These are phyloP conservation scores for Zygosaccharomyces lentus DNA, from an alignment of 805 yeast species.

Conservation along the genomic window DNA sequence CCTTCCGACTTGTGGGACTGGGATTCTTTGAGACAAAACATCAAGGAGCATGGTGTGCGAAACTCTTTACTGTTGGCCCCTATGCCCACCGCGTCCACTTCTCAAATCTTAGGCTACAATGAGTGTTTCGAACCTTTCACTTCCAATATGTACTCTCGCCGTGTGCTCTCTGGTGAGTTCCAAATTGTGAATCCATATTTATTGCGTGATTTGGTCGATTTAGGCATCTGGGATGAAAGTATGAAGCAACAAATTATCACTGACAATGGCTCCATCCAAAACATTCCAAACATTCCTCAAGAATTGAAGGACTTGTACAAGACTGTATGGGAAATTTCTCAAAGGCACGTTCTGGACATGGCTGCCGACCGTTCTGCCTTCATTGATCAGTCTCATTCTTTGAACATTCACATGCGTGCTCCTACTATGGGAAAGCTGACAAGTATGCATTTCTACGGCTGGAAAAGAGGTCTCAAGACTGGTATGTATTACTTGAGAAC, in stretches of 20 bases:
- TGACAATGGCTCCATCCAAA: conserved; percentile 79
- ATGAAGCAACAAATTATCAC: conserved; percentile 72
- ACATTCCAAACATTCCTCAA: conserved; percentile 63
- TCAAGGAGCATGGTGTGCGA: conserved; percentile 65
- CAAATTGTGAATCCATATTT: conserved; percentile 85
- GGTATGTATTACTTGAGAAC: conserved; percentile 96
- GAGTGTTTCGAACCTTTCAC: conserved; percentile 96
- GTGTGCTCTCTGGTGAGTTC: conserved; percentile 88
- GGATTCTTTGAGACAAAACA: conserved; percentile 60
- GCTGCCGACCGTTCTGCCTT: conserved; percentile 79
- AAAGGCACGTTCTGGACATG: conserved; percentile 75
- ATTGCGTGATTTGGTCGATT: conserved; percentile 68
- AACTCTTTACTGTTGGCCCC: conserved; percentile 88
- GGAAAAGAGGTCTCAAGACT: conserved; percentile 95
- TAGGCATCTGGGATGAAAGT: conserved; percentile 76
- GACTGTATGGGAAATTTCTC: conserved; percentile 95
- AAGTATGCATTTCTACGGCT: conserved; percentile 94
- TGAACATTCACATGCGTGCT: conserved; percentile 76
- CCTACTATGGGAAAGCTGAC: conserved; percentile 96
- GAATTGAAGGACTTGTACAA: conserved; percentile 73
- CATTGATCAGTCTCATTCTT: conserved; percentile 86
- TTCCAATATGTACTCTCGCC: conserved; percentile 81
- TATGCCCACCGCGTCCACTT: conserved; percentile 98
- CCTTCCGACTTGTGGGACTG: conserved; percentile 87
- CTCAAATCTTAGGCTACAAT: conserved; percentile 86